These are phyloP conservation scores for Fusarium sp. DNA, from an alignment of 2,329 filamentous ascomycete genomes.

Conservation along the genomic window DNA sequence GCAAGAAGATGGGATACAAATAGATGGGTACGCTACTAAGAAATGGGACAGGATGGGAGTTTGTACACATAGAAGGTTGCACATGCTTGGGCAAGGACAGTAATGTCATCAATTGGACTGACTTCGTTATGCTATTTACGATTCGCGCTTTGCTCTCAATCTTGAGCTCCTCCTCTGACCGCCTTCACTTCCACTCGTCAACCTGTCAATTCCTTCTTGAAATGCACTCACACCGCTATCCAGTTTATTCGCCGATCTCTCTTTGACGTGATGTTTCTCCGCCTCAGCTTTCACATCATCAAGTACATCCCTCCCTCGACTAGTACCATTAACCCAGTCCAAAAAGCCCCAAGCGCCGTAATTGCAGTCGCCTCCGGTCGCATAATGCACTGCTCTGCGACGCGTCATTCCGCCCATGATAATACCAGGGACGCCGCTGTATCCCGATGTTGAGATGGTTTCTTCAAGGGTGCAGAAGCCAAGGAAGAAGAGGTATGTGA, in stretches of 20 bases:
- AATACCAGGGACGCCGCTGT: slow-evolving; percentile 67
- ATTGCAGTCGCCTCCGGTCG: slow-evolving; percentile 66
- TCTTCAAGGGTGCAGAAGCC: slow-evolving; percentile 74
- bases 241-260: slow-evolving; percentile 50
- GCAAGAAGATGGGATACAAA: slow-evolving; percentile 54
- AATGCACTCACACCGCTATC: slow-evolving; percentile 48
- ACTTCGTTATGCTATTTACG: not conserved
- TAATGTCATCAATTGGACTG: not conserved
- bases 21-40: slow-evolving; percentile 14
- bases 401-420: slow-evolving; percentile 63
- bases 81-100: not conserved
- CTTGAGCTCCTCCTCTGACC: slow-evolving; percentile 44
- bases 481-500: slow-evolving; percentile 77
- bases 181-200: slow-evolving; percentile 42
- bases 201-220: slow-evolving; percentile 48
- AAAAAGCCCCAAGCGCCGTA: slow-evolving; percentile 71
- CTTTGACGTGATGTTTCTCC: slow-evolving; percentile 65
- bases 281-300: slow-evolving; percentile 67
- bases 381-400: slow-evolving; percentile 63
- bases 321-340: slow-evolving; percentile 70
- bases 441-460: slow-evolving; percentile 74
- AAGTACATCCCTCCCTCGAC: slow-evolving; percentile 61
- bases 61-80: slow-evolving; percentile 28
- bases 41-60: not conserved
- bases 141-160: slow-evolving; percentile 38